Evolutionary conservation across 768 basidiomycete species (phyloP).

Genomic region (Termitomyces sp.): DNA sequence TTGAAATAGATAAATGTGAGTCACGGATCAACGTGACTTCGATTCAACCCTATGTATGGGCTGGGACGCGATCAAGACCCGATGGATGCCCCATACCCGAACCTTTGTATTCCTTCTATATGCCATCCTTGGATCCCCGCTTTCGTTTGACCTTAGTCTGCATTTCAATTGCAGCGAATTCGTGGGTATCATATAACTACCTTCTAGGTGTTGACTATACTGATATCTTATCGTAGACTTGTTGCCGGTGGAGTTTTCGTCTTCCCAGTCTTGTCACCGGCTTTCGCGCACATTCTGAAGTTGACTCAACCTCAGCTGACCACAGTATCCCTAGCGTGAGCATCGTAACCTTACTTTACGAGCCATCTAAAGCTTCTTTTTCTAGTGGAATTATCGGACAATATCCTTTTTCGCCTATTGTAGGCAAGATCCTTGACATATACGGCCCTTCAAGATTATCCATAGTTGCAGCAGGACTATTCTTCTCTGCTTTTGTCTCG

Average conservation of each 20-base stretch:
- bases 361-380: not conserved
- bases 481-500: slow-evolving; percentile 53
- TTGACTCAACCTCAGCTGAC: slow-evolving; percentile 75
- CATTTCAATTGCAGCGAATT: slow-evolving; percentile 56
- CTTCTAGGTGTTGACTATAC: not conserved
- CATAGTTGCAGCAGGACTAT: slow-evolving; percentile 51
- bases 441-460: slow-evolving; percentile 70
- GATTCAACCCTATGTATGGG: no score
- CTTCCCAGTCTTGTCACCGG: slow-evolving; percentile 70
- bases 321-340: slow-evolving; percentile 73
- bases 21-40: not conserved
- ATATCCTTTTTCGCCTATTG: slow-evolving; percentile 68
- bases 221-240: slow-evolving; percentile 37
- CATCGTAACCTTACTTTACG: not conserved
- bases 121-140: not conserved
- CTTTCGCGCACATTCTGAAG: slow-evolving; percentile 51
- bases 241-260: slow-evolving; percentile 77
- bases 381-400: slow-evolving; percentile 77
- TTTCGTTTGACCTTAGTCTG: slow-evolving; percentile 25
- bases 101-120: no score
- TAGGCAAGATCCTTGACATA: slow-evolving; percentile 63
- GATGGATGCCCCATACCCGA: no score
- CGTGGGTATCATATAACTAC: slow-evolving; percentile 34
- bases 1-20: not conserved
- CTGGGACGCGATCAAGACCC: no score